Base-by-base conservation (phyloP, 345 rosid genomes). In the Crucihimalaya himalaica region DNA sequence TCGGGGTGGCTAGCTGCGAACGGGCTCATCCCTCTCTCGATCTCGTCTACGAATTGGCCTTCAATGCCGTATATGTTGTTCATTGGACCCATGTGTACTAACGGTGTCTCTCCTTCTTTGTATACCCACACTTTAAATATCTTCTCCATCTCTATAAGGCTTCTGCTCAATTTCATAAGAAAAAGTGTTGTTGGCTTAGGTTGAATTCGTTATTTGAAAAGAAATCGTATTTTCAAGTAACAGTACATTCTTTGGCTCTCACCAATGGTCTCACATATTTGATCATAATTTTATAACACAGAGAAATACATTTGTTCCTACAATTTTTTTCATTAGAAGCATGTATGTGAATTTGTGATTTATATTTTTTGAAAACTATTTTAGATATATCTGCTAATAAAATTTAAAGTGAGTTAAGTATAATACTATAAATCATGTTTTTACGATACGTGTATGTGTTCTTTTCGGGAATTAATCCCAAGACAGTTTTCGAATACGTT, bases 21-120 rank as follows among this genome's bases (percentile, higher is more conserved):
- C 0, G 72, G 82, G 53, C 75, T 82, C 8, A 57, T 54, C 0
- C 61, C 62, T 7, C 74, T 79, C 61, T 81, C 87, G 31, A 87
- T 72, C 42, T 87, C 87, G 57, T 82, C 84, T 5, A 87, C 56
- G 68, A 87, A 82, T 40, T 87, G 91, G 14, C 91, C 91, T 54
- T 83, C 88, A 0, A 85, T 82, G 7, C 81, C 48, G 20, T 87
- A 87, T 23, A 83, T 85, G 28, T 66, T 34, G 11, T 77, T 75
- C 80, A 79, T 8, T 18, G 87, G 84, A 57, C 88, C 86, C 27
- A 2, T n/a, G 28, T 86, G 86, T 8, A 80, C 23, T 46, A 85
- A 16, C 0, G 88, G 91, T 16, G 27, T 1, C 40, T 82, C 85
- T 55, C 91, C 91, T 74, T 87, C 88, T 19, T 13, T 55, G 66